Conservation (phyloP, 139 green algal genomes). For the Chlamydomonas asymmetrica region DNA sequence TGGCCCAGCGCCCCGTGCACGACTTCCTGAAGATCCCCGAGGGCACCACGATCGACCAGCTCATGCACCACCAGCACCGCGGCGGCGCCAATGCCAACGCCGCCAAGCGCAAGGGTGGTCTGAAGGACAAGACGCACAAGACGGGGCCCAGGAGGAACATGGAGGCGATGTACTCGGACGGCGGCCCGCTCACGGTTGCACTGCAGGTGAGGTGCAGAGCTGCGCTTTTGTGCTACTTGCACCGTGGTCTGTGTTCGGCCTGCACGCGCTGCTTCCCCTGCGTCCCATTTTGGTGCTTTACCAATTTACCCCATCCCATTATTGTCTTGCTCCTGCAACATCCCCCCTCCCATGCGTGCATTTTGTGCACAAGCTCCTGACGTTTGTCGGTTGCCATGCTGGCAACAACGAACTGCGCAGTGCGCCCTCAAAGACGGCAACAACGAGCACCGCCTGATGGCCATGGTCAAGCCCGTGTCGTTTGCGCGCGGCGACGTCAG, state of each 20-base stretch:
- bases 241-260: too few relatives aligned
- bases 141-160: constrained; percentile 16
- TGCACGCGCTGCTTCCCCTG: too few relatives aligned
- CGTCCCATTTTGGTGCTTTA: too few relatives aligned
- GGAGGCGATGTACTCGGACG: constrained; percentile 27
- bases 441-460: constrained; percentile 9
- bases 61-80: background rate
- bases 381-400: background rate
- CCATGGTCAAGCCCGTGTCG: constrained; percentile 18
- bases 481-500: too few relatives aligned
- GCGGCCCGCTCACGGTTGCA: constrained; percentile 19
- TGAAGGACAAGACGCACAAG: constrained; percentile 33
- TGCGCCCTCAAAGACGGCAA: constrained; percentile 36
- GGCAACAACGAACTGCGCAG: too few relatives aligned
- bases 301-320: too few relatives aligned
- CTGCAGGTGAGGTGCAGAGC: constrained; percentile 35
- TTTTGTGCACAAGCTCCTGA: background rate
- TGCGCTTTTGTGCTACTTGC: too few relatives aligned
- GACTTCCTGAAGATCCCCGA: constrained; percentile 31
- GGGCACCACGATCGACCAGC: background rate
- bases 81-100: background rate
- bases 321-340: too few relatives aligned
- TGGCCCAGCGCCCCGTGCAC: constrained; percentile 16
- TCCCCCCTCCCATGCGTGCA: background rate
- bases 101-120: constrained; percentile 30